Conservation (phyloP, 257 asterid genomes). For the Penstemon eatonii region DNA sequence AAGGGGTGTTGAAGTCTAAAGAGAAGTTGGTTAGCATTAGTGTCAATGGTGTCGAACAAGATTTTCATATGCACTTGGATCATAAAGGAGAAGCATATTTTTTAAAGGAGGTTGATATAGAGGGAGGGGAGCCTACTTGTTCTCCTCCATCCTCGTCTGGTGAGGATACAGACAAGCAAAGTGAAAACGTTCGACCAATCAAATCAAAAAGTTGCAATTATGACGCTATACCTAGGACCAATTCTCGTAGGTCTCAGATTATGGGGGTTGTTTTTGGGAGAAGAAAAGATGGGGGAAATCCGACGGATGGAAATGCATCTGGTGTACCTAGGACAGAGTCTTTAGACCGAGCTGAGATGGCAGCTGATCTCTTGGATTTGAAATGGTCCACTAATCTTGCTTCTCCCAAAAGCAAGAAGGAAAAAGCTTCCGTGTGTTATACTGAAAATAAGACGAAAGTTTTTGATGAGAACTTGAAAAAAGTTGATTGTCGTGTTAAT, state of each 20-base stretch:
- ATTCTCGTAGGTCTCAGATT: constrained; percentile 55
- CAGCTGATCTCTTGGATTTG: constrained; percentile 93
- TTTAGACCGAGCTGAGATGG: constrained; percentile 84
- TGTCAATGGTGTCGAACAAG: constrained; percentile 78
- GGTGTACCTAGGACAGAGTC: constrained; percentile 48
- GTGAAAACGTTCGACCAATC: constrained; percentile 31
- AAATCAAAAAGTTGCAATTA: constrained; percentile 51
- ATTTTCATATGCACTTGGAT: constrained; percentile 82
- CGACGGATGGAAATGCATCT: constrained; percentile 31
- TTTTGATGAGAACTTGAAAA: constrained; percentile 23
- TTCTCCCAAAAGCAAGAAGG: constrained; percentile 43
- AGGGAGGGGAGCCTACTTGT: constrained; percentile 39
- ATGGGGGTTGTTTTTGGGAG: constrained; percentile 69
- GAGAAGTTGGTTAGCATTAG: constrained; percentile 79
- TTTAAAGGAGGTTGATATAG: constrained; percentile 63
- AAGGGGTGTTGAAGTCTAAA: constrained; percentile 79
- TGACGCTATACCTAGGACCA: constrained; percentile 47
- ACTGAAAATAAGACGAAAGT: constrained; percentile 31
- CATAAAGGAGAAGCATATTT: constrained; percentile 86
- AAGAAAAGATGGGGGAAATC: constrained; percentile 33
- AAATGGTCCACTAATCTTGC: constrained; percentile 85
- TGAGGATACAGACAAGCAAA: constrained; percentile 59
- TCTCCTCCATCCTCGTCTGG: constrained; percentile 63
- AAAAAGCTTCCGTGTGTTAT: constrained; percentile 29
- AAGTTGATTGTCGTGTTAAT: constrained; percentile 26